These are phyloP conservation scores for Aquanectria penicillioides DNA, from an alignment of 2,329 filamentous ascomycete species.

Conservation along the genomic window DNA sequence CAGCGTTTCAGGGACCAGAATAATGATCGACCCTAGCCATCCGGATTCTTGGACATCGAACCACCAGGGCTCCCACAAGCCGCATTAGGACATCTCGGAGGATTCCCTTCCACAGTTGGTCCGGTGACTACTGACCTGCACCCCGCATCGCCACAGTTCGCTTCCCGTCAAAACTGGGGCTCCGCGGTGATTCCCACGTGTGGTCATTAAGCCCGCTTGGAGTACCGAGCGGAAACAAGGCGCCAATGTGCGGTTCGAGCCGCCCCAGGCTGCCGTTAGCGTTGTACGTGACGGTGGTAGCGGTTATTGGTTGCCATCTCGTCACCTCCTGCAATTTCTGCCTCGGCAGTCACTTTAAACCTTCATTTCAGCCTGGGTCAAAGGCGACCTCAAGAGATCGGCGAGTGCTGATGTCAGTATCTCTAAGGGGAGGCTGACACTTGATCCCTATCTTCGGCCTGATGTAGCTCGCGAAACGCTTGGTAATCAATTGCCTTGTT, in stretches of 20 bases:
- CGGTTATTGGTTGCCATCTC: background rate
- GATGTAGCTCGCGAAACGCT: too few species aligned
- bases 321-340: background rate
- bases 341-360: background rate
- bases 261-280: constrained; percentile 25
- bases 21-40: background rate
- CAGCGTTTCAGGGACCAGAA: constrained; percentile 1
- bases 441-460: too few species aligned
- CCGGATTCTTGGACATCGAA: constrained; percentile 25
- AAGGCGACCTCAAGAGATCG: too few species aligned
- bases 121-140: constrained; percentile 21
- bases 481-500: too few species aligned
- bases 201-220: constrained; percentile 22
- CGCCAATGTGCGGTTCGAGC: constrained; percentile 34
- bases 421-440: too few species aligned
- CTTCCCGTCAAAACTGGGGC: constrained; percentile 11
- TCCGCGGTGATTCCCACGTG: constrained; percentile 17
- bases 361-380: background rate
- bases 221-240: constrained; percentile 27
- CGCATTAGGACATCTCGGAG: constrained; percentile 39
- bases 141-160: constrained; percentile 33
- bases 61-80: constrained; percentile 22
- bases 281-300: background rate
- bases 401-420: too few species aligned
- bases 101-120: constrained; percentile 36